Conservation (phyloP, 805 yeast species). For the Tetrapisispora nanseiensis region DNA sequence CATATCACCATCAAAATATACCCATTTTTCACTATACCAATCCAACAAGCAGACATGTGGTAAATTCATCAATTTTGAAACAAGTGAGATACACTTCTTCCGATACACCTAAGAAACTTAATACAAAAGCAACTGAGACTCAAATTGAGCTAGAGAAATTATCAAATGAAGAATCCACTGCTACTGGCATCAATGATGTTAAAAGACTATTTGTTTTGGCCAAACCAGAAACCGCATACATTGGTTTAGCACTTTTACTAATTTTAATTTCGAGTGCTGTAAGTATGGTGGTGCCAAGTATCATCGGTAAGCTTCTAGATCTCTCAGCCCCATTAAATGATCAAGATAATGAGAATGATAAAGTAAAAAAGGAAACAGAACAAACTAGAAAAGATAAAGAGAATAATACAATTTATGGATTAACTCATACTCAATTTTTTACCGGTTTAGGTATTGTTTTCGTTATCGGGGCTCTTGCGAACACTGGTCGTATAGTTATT, state of each 20-base stretch:
- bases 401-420: slow-evolving; percentile 40
- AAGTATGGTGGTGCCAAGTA: slow-evolving; percentile 69
- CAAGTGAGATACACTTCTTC: neutral
- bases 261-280: slow-evolving; percentile 66
- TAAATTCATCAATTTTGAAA: neutral
- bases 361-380: slow-evolving; percentile 11
- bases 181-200: slow-evolving; percentile 18
- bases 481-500: slow-evolving; percentile 69
- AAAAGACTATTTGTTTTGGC: slow-evolving; percentile 45
- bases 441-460: slow-evolving; percentile 52
- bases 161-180: slow-evolving; percentile 22
- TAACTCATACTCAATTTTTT: slow-evolving; percentile 57
- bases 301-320: slow-evolving; percentile 82
- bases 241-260: slow-evolving; percentile 52
- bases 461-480: slow-evolving; percentile 63
- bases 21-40: neutral
- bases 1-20: neutral
- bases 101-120: neutral
- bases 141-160: slow-evolving; percentile 9
- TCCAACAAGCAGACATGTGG: too few relatives aligned
- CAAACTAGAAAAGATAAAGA: slow-evolving; percentile 23
- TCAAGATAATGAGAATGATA: neutral
- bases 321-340: slow-evolving; percentile 33
- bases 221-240: slow-evolving; percentile 44
- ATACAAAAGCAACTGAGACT: neutral